Evolutionary conservation across 2,329 filamentous ascomycete species (phyloP).

Genomic region (Macrophomina tecta): DNA sequence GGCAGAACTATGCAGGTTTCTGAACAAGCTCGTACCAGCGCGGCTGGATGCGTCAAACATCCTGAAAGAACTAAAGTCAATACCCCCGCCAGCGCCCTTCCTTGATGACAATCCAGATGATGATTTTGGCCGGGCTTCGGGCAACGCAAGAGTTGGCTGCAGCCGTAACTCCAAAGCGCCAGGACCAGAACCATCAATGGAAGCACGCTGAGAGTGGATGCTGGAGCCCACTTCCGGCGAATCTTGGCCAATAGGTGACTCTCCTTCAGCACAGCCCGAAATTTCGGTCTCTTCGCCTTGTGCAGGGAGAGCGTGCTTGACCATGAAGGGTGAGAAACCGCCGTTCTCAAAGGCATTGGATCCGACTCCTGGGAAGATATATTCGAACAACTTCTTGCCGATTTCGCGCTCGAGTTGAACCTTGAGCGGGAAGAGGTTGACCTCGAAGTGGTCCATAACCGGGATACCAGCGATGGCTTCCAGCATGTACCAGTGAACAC

Average conservation of each 20-base stretch:
- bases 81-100: constrained; percentile 6
- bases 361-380: constrained; percentile 89
- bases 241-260: constrained; percentile 17
- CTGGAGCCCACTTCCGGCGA: constrained; percentile 7
- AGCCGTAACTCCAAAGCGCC: constrained; percentile 82
- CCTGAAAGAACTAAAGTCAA: constrained; percentile 30
- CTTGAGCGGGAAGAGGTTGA: constrained; percentile 90
- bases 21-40: constrained; percentile 38
- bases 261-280: constrained; percentile 45
- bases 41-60: constrained; percentile 41
- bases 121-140: constrained; percentile 43
- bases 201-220: constrained; percentile 25
- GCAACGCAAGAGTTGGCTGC: constrained; percentile 74
- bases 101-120: constrained; percentile 13
- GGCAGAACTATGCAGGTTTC: constrained; percentile 40
- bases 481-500: constrained; percentile 97
- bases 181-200: constrained; percentile 58
- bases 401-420: constrained; percentile 93
- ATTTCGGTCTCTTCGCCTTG: constrained; percentile 57
- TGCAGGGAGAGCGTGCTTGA: constrained; percentile 57
- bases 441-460: constrained; percentile 95
- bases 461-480: constrained; percentile 97
- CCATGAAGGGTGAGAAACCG: constrained; percentile 67
- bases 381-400: constrained; percentile 92
- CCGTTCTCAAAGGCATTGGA: constrained; percentile 55